phyloP scores from a whole-genome alignment of 805 yeast species.

The Candida boidinii region DNA sequence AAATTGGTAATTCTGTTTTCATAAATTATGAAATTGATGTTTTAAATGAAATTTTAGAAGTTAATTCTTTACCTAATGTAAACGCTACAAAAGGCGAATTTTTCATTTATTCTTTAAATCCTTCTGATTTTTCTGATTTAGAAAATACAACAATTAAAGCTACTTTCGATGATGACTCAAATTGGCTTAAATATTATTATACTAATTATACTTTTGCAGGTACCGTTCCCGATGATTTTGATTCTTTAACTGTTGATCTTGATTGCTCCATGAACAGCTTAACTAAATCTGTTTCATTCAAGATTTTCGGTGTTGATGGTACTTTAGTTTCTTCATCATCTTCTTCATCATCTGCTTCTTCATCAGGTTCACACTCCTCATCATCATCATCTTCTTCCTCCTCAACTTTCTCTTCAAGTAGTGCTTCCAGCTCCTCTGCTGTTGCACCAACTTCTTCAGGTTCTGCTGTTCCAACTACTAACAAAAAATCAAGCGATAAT shows the following conservation, averaged over 20 bases:
- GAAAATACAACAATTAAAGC: constrained; percentile 41
- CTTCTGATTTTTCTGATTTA: constrained; percentile 49
- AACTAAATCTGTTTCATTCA: constrained; percentile 35
- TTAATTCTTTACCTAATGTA: constrained; percentile 40
- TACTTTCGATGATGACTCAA: constrained; percentile 27
- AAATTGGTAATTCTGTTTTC: constrained; percentile 49
- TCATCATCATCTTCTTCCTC: constrained; percentile 23
- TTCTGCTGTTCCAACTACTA: constrained; percentile 15
- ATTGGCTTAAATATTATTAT: constrained; percentile 62
- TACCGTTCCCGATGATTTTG: constrained; percentile 44
- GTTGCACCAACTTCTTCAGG: constrained; percentile 23
- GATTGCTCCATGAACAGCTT: constrained; percentile 29
- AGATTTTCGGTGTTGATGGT: constrained; percentile 41
- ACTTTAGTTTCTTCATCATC: constrained; percentile 14
- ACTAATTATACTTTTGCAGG: constrained; percentile 65
- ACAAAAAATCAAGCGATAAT: constrained; percentile 13
- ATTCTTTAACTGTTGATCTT: constrained; percentile 30
- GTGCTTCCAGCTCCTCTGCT: constrained; percentile 17
- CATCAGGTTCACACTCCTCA: constrained; percentile 16
- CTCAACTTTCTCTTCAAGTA: constrained; percentile 15
- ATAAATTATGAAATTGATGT: constrained; percentile 51
- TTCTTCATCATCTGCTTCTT: constrained; percentile 18
- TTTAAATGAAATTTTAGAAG: constrained; percentile 46
- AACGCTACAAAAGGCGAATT: constrained; percentile 62
- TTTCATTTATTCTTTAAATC: constrained; percentile 47